Evolutionary conservation across 1,284 basidiomycete genomes (phyloP).

Genomic region (Rhizoctonia solani): DNA sequence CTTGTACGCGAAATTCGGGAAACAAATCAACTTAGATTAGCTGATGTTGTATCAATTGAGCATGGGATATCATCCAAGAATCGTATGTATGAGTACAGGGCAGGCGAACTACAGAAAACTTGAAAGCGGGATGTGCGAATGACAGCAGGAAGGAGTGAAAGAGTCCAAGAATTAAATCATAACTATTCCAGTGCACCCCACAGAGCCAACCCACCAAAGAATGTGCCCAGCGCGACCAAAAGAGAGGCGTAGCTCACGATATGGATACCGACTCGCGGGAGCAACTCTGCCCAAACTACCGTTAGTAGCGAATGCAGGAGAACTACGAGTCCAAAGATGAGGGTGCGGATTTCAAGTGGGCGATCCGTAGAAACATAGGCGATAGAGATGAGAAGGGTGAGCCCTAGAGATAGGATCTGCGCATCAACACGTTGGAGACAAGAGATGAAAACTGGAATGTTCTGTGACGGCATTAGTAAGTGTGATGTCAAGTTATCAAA

Average conservation of each 20-base stretch:
- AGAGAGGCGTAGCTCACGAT: constrained; percentile 37
- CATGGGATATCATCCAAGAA: constrained; percentile 1
- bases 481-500: neutral
- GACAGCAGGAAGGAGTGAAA: neutral
- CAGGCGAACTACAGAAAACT: neutral
- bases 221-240: constrained; percentile 37
- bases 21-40: constrained; percentile 85
- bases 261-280: constrained; percentile 38
- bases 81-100: constrained; percentile 5
- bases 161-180: neutral
- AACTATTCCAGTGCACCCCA: constrained; percentile 37
- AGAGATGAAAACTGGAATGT: constrained; percentile 73
- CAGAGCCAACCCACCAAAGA: constrained; percentile 37
- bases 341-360: constrained; percentile 7
- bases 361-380: constrained; percentile 53
- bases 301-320: constrained; percentile 30
- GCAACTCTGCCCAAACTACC: constrained; percentile 37
- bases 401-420: constrained; percentile 66
- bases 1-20: constrained; percentile 91
- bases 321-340: constrained; percentile 25
- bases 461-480: constrained; percentile 47
- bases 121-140: constrained; percentile 6
- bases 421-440: constrained; percentile 73
- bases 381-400: constrained; percentile 64
- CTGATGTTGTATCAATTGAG: neutral